A percentile compares a stretch with the other conserved stretches of the same genome.
Evolutionary conservation across 768 basidiomycete species (phyloP).

Genomic region (Leccinum arenicola): DNA sequence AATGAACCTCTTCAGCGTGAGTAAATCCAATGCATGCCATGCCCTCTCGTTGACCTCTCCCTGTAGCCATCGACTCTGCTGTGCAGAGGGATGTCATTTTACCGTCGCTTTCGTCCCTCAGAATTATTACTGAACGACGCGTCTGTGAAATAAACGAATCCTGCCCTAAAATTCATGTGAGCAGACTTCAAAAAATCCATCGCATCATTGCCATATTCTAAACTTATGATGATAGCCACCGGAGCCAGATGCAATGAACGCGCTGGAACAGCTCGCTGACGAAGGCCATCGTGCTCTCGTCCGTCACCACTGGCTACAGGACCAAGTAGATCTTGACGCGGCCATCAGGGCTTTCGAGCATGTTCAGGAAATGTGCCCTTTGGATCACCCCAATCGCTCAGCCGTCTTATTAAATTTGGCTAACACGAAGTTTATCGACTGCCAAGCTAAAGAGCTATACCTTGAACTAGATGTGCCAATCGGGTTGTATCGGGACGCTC

Average conservation of each 20-base stretch:
- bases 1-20: not conserved
- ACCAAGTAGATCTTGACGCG: not conserved
- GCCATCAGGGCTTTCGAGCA: not conserved
- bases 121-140: not conserved
- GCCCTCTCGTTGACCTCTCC: not conserved
- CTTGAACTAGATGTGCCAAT: not conserved
- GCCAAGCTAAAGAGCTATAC: not conserved
- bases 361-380: not conserved
- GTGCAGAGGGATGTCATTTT: not conserved
- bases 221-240: not conserved
- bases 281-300: not conserved
- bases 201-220: not conserved
- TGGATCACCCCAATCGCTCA: not conserved
- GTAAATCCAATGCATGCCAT: not conserved
- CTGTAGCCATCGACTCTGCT: not conserved
- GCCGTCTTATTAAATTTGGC: not conserved
- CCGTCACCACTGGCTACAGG: not conserved
- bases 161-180: not conserved
- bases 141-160: not conserved
- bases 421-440: not conserved
- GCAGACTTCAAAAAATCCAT: not conserved
- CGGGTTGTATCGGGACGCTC: not conserved
- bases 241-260: not conserved
- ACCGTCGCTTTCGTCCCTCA: not conserved
- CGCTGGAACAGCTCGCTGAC: not conserved